Conservation (phyloP, 306 rosid genomes). For the Betula pendula region DNA sequence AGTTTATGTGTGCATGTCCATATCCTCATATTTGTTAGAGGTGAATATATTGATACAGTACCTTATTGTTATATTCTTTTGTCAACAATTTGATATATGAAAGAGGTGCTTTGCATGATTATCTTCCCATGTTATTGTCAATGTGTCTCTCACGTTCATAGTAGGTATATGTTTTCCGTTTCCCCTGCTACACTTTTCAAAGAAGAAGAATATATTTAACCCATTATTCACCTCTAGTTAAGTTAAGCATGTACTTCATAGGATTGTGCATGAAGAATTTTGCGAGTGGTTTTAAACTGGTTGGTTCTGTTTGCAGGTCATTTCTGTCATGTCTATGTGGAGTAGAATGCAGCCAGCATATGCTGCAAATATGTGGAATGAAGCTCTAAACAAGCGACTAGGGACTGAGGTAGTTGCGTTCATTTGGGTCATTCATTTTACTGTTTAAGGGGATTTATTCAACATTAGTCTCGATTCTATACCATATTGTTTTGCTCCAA, state of each 20-base stretch:
- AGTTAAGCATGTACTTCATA: not conserved
- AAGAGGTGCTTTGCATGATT: not conserved
- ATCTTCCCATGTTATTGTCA: not conserved
- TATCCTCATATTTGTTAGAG: not conserved
- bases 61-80: not conserved
- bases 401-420: constrained; percentile 73
- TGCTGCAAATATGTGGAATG: constrained; percentile 99
- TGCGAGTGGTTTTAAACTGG: constrained; percentile 25
- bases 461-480: not conserved
- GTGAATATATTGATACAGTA: not conserved
- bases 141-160: not conserved
- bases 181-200: not conserved
- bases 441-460: not conserved
- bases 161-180: not conserved
- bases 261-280: constrained; percentile 8
- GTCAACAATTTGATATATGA: not conserved
- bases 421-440: not conserved
- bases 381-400: constrained; percentile 91
- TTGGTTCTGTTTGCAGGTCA: constrained; percentile 58
- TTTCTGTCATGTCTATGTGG: constrained; percentile 99
- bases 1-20: not conserved
- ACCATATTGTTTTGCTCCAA: not conserved
- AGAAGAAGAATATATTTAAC: not conserved
- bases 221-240: not conserved
- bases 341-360: constrained; percentile 92